phyloP scores from a whole-genome alignment of 352 stramenopile species.

The Phytophthora chlamydospora region DNA sequence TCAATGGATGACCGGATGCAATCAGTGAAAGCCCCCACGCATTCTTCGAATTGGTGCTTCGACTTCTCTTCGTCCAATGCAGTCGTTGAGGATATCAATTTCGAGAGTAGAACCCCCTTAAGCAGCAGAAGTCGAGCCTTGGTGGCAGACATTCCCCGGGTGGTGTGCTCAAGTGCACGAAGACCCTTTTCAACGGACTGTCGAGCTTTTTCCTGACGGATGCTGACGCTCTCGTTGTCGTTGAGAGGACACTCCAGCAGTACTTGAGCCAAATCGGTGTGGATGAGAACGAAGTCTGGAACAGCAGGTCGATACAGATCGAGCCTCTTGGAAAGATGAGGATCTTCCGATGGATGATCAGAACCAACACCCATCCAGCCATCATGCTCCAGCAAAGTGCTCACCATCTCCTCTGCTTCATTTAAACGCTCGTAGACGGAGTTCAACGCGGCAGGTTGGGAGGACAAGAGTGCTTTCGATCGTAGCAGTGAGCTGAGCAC shows the following conservation, averaged over 20 bases:
- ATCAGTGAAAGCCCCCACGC: conserved; percentile 14
- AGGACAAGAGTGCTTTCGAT: conserved; percentile 36
- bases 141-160: conserved; percentile 37
- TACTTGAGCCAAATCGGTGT: conserved; percentile 52
- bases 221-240: conserved; percentile 22
- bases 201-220: conserved; percentile 32
- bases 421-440: conserved; percentile 26
- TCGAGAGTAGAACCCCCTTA: conserved; percentile 62
- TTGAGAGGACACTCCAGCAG: conserved; percentile 50
- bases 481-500: conserved; percentile 43
- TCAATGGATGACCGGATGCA: conserved; percentile 56
- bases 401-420: conserved; percentile 52
- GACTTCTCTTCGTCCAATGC: conserved; percentile 7
- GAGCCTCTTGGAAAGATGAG: conserved; percentile 38
- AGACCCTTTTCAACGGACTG: conserved; percentile 46
- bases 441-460: conserved; percentile 11
- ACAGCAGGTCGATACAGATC: conserved; percentile 63
- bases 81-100: conserved; percentile 16
- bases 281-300: conserved; percentile 56
- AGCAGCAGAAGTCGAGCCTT: conserved; percentile 63
- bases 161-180: conserved; percentile 47
- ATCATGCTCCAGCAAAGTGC: conserved; percentile 51
- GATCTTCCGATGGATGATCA: conserved; percentile 4
- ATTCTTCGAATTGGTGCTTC: conserved; percentile 28
- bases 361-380: conserved; percentile 60